Evolutionary conservation across 2,329 filamentous ascomycete genomes (phyloP).

Genomic region (Metarhizium sp.): DNA sequence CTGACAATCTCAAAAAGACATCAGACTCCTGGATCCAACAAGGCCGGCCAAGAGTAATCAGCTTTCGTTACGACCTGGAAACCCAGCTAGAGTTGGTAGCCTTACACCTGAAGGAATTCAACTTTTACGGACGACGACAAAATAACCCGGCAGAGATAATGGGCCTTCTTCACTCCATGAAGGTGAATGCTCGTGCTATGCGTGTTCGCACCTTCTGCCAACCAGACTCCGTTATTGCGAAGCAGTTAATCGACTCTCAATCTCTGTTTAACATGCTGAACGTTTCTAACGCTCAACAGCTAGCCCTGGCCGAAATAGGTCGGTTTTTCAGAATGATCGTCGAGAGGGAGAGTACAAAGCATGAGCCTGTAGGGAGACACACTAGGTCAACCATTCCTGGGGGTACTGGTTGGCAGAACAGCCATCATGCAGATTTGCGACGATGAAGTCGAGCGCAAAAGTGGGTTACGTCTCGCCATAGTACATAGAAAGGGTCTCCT

Average conservation of each 20-base stretch:
- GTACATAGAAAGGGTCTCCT: neutral
- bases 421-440: neutral
- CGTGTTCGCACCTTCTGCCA: conserved; percentile 47
- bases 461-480: neutral
- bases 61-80: conserved; percentile 51
- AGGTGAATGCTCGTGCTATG: conserved; percentile 41
- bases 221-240: conserved; percentile 47
- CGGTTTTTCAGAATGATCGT: conserved; percentile 46
- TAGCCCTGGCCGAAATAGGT: conserved; percentile 38
- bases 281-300: conserved; percentile 31
- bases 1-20: conserved; percentile 40
- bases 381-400: neutral
- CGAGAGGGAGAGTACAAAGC: conserved; percentile 27
- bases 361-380: neutral
- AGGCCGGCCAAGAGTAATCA: conserved; percentile 44
- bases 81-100: conserved; percentile 48
- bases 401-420: neutral
- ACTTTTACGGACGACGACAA: conserved; percentile 41
- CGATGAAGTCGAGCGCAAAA: neutral
- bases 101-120: conserved; percentile 41
- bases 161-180: conserved; percentile 42
- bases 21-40: conserved; percentile 41
- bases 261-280: conserved; percentile 41
- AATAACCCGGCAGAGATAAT: conserved; percentile 31
- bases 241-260: conserved; percentile 46